Conservation (phyloP, 2,329 filamentous ascomycete genomes). For the Fusarium protoensiforme region DNA sequence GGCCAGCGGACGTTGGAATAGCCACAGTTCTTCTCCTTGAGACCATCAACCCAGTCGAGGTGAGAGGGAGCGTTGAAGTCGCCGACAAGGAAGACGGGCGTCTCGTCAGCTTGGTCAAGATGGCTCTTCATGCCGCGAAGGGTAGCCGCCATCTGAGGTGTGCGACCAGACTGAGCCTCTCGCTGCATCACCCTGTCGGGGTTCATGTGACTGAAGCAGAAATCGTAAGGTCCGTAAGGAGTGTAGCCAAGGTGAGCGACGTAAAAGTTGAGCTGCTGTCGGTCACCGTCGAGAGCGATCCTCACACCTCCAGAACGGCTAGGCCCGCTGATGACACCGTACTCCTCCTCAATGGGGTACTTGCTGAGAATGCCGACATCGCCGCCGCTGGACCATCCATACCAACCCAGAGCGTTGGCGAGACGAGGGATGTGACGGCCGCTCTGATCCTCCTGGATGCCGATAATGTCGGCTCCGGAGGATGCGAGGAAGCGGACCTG, state of each 20-base stretch:
- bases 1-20: slow-evolving; percentile 51
- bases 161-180: slow-evolving; percentile 51
- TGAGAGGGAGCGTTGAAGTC: slow-evolving; percentile 59
- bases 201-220: slow-evolving; percentile 52
- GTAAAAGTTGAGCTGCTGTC: slow-evolving; percentile 49
- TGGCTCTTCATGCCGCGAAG: slow-evolving; percentile 47
- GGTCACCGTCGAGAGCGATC: slow-evolving; percentile 48
- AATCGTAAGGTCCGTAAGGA: slow-evolving; percentile 57
- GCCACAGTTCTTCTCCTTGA: slow-evolving; percentile 50
- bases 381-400: slow-evolving; percentile 47
- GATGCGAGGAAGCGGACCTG: slow-evolving; percentile 50
- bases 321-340: slow-evolving; percentile 38
- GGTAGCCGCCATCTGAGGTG: slow-evolving; percentile 51
- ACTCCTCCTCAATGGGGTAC: slow-evolving; percentile 51
- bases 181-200: slow-evolving; percentile 47
- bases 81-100: slow-evolving; percentile 52
- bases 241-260: slow-evolving; percentile 50
- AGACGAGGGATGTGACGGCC: slow-evolving; percentile 47
- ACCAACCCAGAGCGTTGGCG: slow-evolving; percentile 53
- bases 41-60: slow-evolving; percentile 52
- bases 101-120: slow-evolving; percentile 44
- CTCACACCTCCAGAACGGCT: slow-evolving; percentile 43
- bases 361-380: slow-evolving; percentile 51
- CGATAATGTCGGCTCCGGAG: slow-evolving; percentile 50
- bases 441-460: slow-evolving; percentile 50